Evolutionary conservation across 345 rosid genomes (phyloP), one percentile per base, ranked within the genome.

Genomic region (Physaria fendleri): DNA sequence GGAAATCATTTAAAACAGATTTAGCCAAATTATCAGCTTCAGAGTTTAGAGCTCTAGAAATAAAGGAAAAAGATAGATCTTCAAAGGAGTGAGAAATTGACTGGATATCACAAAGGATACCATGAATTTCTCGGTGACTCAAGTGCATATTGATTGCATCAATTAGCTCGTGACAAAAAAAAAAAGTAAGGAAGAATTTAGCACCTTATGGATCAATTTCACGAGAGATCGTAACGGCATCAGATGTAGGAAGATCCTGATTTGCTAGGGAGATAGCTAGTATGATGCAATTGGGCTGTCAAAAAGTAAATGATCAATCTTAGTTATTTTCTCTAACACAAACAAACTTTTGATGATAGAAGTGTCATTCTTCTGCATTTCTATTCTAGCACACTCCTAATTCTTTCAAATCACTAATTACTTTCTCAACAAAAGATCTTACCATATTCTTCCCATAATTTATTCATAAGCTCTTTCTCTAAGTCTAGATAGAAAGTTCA

Each of bases 181-280:
- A 51, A 14, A 16, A 8, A 30, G 0, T 17, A 22, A 39, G 30
- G 17, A 45, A 38, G 52, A 15, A 55, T 39, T 17, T 30, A 21
- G 66, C 67, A 85, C 96, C 98, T 83, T 72, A 88, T 32, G 98
- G 96, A 71, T 92, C 98, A 52, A 92, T 91, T 79, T 92, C 96
- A 62, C 98, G 94, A 62, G 93, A 83, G 59, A 92, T 88, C 78
- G 80, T 88, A 77, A 92, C 88, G 43, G 98, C 98, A 77, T 92
- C 96, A 23, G 96, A 88, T 12, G 98, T 92, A 22, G 98, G 96
- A 68, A 92, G 96, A 83, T 92, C 98, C 72, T 92, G 98, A 78
- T 88, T 92, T 62, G 98, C 98, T 48, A 95, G 98, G 65, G 98
- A 92, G 74, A 92, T 88, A 64, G 98, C 98, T 29, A 92, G 71